These are phyloP conservation scores for Maudiozyma barnettii DNA, from an alignment of 805 yeast species.

Conservation along the genomic window DNA sequence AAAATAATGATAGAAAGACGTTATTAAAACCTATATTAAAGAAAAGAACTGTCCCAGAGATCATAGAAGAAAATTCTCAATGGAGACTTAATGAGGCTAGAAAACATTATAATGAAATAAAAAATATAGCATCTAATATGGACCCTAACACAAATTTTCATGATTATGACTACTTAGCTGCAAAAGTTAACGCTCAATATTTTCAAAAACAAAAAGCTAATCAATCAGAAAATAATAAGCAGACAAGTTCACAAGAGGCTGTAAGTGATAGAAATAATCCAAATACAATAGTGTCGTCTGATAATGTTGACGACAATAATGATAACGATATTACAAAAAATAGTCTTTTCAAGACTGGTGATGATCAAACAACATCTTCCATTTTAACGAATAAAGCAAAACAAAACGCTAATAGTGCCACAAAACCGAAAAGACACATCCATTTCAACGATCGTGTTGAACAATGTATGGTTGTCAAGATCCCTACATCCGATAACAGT, in stretches of 20 bases:
- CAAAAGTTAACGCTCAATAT: constrained; percentile 31
- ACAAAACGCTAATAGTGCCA: neutral
- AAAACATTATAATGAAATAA: constrained; percentile 44
- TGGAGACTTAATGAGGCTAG: constrained; percentile 41
- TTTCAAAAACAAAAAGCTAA: constrained; percentile 4
- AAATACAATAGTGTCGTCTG: neutral
- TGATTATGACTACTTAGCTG: constrained; percentile 28
- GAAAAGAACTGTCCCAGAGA: constrained; percentile 76
- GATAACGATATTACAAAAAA: neutral
- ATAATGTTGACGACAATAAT: neutral
- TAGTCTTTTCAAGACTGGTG: neutral
- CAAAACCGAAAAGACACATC: constrained; percentile 44
- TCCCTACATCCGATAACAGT: constrained; percentile 4
- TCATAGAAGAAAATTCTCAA: constrained; percentile 35
- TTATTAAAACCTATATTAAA: constrained; percentile 77
- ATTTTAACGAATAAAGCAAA: constrained; percentile 14
- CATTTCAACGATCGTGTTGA: constrained; percentile 92
- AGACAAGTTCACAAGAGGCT: neutral
- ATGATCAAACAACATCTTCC: constrained; percentile 7
- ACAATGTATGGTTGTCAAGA: constrained; percentile 74
- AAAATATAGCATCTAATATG: constrained; percentile 15
- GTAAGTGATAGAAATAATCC: neutral
- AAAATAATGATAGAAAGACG: constrained; percentile 7
- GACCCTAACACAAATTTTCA: constrained; percentile 22
- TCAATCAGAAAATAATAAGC: neutral